phyloP scores from a whole-genome alignment of 805 yeast genomes.

The Yamadazyma sp. region DNA sequence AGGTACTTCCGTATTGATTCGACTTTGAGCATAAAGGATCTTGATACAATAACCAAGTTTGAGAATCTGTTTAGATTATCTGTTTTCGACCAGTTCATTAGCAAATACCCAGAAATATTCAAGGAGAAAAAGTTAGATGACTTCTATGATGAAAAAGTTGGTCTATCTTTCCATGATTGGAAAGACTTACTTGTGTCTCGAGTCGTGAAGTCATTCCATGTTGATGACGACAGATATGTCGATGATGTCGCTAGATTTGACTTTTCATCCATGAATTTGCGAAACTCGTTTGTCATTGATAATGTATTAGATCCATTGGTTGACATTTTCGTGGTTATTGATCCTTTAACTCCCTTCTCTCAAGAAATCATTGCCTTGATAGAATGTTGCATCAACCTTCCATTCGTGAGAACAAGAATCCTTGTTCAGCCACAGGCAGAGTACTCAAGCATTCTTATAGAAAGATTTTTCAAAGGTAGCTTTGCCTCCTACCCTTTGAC shows the following conservation, averaged over 20 bases:
- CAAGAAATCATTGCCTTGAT: constrained; percentile 58
- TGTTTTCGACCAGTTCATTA: constrained; percentile 27
- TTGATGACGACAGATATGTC: constrained; percentile 41
- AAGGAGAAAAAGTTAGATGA: constrained; percentile 19
- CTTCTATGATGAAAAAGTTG: constrained; percentile 4
- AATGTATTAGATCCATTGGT: constrained; percentile 35
- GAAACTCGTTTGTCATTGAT: constrained; percentile 27
- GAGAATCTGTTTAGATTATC: constrained; percentile 49
- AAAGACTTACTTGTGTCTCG: constrained; percentile 47
- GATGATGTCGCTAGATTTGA: constrained; percentile 49
- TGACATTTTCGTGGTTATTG: constrained; percentile 60
- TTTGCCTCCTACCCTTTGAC: constrained; percentile 31
- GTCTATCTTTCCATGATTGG: constrained; percentile 32
- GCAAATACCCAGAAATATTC: constrained; percentile 28
- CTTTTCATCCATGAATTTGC: constrained; percentile 31
- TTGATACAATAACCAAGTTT: constrained; percentile 42
- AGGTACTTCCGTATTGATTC: constrained; percentile 43
- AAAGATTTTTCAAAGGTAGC: constrained; percentile 57
- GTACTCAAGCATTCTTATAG: constrained; percentile 43
- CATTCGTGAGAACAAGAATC: constrained; percentile 54
- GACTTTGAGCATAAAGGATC: constrained; percentile 22
- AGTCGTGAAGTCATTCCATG: constrained; percentile 45
- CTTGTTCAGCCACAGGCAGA: constrained; percentile 56
- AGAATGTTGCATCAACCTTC: constrained; percentile 38
- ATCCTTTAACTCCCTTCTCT: constrained; percentile 70